Base-by-base conservation (phyloP, 805 yeast species). In the Candida ortonii region DNA sequence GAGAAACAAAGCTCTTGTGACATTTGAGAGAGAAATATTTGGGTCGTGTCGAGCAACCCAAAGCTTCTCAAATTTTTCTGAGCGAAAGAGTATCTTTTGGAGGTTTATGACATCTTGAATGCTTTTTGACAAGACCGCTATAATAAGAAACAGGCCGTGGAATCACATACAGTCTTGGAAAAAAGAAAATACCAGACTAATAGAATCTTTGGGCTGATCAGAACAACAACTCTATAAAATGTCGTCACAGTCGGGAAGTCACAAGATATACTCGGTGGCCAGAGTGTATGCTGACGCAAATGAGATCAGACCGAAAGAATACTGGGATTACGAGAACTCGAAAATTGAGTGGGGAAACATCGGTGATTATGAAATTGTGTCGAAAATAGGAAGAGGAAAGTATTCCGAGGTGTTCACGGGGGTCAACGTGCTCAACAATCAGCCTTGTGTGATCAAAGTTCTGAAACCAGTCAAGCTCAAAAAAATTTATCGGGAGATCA, bases 371-470 rank as follows among this genome's bases (percentile, higher is more conserved):
- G 97, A 89, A 63, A 80, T 88, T 29, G 70, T 83, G 24, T 76
- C 78, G 43, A 88, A 87, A 58, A 73, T 89, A 32, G 97, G 97
- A 8, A 73, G 96, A 38, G 97, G 97, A 31, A 87, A 87, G 62
- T 89, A 89, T 58, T 84, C 94, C 11, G 97, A 89, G 64, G 97
- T 89, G 30, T 89, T 89, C 53, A 77, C 86, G 46, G 97, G 96
- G 6, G 71, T 84, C 24, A 78, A 84, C 48, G 66, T 81, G 13
- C 56, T 70, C 25, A 72, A 73, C 38, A 77, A 80, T 35, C 69
- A 71, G 34, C 70, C 78, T 34, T 78, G 89, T 49, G 96, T 89
- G 33, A 84, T 89, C 53, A 89, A 89, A 62, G 96, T 87, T 16
- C 71, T 89, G 53, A 89, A 89, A 59, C 97, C 97, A 2, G 96